Evolutionary conservation across 805 yeast genomes (phyloP).

Genomic region (Brettanomyces custersianus): DNA sequence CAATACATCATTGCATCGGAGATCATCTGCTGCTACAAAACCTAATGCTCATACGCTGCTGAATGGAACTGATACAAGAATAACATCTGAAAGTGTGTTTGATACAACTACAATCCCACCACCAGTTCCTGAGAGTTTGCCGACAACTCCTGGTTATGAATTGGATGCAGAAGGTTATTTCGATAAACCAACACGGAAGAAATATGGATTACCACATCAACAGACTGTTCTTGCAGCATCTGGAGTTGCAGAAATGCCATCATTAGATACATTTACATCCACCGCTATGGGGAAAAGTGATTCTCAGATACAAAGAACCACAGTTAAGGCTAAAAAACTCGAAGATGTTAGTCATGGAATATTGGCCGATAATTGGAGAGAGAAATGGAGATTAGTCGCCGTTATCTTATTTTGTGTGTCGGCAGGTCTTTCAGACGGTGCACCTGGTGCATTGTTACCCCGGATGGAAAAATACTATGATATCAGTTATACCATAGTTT

Average conservation of each 20-base stretch:
- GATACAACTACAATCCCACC: slow-evolving; percentile 19
- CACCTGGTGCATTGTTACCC: slow-evolving; percentile 54
- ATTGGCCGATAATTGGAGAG: slow-evolving; percentile 32
- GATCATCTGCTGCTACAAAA: background rate
- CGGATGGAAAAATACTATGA: slow-evolving; percentile 39
- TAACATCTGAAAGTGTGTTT: slow-evolving; percentile 1
- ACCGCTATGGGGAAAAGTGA: background rate
- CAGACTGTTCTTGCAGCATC: slow-evolving; percentile 4
- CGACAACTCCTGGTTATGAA: slow-evolving; percentile 33
- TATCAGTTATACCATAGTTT: slow-evolving; percentile 43
- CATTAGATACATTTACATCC: too few species aligned
- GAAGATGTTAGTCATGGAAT: slow-evolving; percentile 18
- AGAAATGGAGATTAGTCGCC: slow-evolving; percentile 33
- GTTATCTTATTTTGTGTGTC: slow-evolving; percentile 32
- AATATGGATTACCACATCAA: slow-evolving; percentile 5
- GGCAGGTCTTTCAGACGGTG: slow-evolving; percentile 44
- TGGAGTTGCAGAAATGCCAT: background rate
- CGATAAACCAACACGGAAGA: slow-evolving; percentile 6
- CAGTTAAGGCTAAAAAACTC: background rate
- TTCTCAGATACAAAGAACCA: background rate
- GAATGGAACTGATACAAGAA: too few species aligned
- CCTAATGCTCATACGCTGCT: background rate
- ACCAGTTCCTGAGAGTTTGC: slow-evolving; percentile 32
- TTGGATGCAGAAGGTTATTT: slow-evolving; percentile 17
- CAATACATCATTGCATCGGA: background rate